These are phyloP conservation scores for Byssochlamys sp. DNA, from an alignment of 2,329 filamentous ascomycete genomes.

Conservation along the genomic window DNA sequence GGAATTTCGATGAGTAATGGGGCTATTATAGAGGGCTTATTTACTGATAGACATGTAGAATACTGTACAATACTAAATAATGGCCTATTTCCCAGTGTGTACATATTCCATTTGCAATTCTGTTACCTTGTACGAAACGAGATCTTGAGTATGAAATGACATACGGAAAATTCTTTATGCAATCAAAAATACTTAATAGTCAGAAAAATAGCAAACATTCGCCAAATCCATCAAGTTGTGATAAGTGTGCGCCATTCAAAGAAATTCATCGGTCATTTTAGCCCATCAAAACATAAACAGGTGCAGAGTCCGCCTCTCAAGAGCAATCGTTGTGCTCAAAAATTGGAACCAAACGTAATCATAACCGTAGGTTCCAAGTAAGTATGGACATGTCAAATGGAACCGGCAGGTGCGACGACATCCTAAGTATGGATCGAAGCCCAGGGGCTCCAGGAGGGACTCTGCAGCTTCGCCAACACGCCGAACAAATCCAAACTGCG, in stretches of 20 bases:
- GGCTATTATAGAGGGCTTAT: background rate
- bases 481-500: background rate
- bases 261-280: background rate
- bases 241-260: background rate
- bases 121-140: background rate
- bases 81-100: background rate
- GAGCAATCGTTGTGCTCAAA: background rate
- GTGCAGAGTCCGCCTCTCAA: background rate
- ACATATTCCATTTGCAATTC: background rate
- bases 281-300: background rate
- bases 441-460: background rate
- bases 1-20: background rate
- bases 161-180: too few relatives aligned
- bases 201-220: background rate
- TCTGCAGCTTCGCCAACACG: background rate
- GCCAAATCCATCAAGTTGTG: background rate
- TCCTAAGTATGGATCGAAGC: background rate
- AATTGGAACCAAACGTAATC: background rate
- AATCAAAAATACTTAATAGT: background rate
- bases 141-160: background rate
- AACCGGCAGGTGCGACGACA: background rate
- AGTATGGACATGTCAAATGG: background rate
- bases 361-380: background rate
- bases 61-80: background rate
- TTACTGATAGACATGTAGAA: background rate